phyloP scores from a whole-genome alignment of 306 rosid genomes.

The Sicyos edulis region DNA sequence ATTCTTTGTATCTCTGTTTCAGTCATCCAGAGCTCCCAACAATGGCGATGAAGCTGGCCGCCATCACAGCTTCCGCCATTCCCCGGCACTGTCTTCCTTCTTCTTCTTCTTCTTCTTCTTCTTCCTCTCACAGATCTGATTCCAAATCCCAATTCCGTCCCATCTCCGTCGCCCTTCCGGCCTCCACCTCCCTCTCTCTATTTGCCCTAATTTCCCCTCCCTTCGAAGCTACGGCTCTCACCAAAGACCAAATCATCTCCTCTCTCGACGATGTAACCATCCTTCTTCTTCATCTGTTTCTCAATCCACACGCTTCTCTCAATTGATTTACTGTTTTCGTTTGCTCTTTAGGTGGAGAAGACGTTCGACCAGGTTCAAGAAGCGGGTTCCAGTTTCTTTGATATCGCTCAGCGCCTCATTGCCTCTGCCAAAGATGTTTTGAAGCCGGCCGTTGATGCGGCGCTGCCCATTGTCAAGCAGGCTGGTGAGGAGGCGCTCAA shows the following conservation, averaged over 20 bases:
- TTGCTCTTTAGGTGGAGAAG: slow-evolving; percentile 49
- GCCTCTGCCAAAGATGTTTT: slow-evolving; percentile 43
- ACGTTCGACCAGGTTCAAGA: slow-evolving; percentile 73
- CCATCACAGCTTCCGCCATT: slow-evolving; percentile 56
- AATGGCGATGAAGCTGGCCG: slow-evolving; percentile 52
- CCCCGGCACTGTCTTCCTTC: slow-evolving; percentile 35
- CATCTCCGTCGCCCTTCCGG: slow-evolving; percentile 44
- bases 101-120: no score
- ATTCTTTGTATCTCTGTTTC: background rate
- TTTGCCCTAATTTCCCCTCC: slow-evolving; percentile 48
- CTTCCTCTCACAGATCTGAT: slow-evolving; percentile 25
- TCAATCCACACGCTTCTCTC: background rate
- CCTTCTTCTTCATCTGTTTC: no score
- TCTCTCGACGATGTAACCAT: background rate
- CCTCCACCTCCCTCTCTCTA: slow-evolving; percentile 63
- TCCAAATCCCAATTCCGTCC: slow-evolving; percentile 39
- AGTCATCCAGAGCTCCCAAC: slow-evolving; percentile 21
- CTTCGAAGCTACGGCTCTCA: background rate
- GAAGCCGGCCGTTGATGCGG: slow-evolving; percentile 74
- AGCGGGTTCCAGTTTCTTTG: slow-evolving; percentile 52
- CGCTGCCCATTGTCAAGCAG: slow-evolving; percentile 55
- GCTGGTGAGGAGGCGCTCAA: slow-evolving; percentile 75
- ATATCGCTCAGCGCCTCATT: slow-evolving; percentile 37
- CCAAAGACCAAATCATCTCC: background rate
- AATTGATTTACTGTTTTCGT: no score